These are phyloP conservation scores for Phialophora macrospora DNA, from an alignment of 2,329 filamentous ascomycete genomes.

Conservation along the genomic window DNA sequence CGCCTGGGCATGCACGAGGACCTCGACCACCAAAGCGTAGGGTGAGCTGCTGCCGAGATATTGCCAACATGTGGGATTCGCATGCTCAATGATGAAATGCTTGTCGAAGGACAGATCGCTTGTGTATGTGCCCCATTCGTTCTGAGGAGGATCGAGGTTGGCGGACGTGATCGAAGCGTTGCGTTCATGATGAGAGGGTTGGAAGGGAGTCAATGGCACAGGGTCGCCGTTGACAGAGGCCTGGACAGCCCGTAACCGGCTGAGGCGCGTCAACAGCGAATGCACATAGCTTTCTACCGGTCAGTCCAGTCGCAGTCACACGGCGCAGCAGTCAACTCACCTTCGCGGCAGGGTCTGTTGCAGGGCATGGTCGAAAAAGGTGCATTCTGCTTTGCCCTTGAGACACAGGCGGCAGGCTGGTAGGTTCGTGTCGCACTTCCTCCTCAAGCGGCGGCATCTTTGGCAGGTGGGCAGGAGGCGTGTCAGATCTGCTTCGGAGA, in stretches of 20 bases:
- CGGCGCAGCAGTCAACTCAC: conserved; percentile 26
- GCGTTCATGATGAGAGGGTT: conserved; percentile 26
- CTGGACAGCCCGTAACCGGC: conserved; percentile 37
- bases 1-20: conserved; percentile 38
- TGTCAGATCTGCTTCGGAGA: conserved; percentile 40
- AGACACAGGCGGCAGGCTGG: conserved; percentile 41
- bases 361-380: conserved; percentile 41
- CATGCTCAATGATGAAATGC: conserved; percentile 39
- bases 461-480: conserved; percentile 40
- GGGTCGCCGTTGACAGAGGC: conserved; percentile 32
- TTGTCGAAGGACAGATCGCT: conserved; percentile 40
- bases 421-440: conserved; percentile 41
- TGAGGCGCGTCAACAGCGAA: conserved; percentile 38
- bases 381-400: conserved; percentile 42
- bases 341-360: conserved; percentile 40
- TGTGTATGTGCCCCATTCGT: conserved; percentile 37
- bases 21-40: conserved; percentile 39
- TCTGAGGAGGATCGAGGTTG: conserved; percentile 24
- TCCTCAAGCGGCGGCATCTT: conserved; percentile 40
- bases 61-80: conserved; percentile 40
- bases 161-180: conserved; percentile 26
- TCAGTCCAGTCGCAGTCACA: neutral
- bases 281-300: conserved; percentile 37
- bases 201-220: conserved; percentile 21
- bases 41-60: conserved; percentile 40